Conservation (phyloP, 2,329 filamentous ascomycete genomes). For the Sclerotinia subarctica region DNA sequence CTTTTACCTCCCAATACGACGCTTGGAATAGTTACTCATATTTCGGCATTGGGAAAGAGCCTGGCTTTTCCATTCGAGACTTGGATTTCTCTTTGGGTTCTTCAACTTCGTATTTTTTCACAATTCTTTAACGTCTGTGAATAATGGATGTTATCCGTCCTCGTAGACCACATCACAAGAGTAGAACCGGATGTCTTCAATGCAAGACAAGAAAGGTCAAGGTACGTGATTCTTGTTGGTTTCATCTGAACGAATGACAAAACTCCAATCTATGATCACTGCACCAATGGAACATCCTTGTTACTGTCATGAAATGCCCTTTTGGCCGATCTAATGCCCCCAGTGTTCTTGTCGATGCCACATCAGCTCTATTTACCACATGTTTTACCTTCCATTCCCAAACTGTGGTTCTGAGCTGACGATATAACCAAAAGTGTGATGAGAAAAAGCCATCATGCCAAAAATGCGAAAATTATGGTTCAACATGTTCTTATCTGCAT, state of each 20-base stretch:
- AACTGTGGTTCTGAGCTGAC: background rate
- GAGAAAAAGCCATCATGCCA: constrained; percentile 35
- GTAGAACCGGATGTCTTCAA: constrained; percentile 38
- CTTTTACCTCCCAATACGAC: constrained; percentile 2
- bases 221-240: constrained; percentile 29
- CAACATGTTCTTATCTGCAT: constrained; percentile 35
- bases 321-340: background rate
- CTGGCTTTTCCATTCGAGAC: background rate
- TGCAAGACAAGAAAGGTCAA: constrained; percentile 41
- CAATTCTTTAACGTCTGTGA: no score
- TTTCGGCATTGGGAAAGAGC: background rate
- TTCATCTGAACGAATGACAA: background rate
- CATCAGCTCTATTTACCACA: background rate
- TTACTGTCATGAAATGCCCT: background rate
- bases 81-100: background rate
- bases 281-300: constrained; percentile 5
- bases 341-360: background rate
- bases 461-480: constrained; percentile 32
- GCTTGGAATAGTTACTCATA: constrained; percentile 1
- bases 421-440: constrained; percentile 30
- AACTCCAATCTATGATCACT: background rate
- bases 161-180: constrained; percentile 38
- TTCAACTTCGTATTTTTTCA: background rate
- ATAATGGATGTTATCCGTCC: constrained; percentile 19
- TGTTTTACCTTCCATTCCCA: background rate